phyloP scores from a whole-genome alignment of 75 land plant species.

The Sequoiadendron giganteum region DNA sequence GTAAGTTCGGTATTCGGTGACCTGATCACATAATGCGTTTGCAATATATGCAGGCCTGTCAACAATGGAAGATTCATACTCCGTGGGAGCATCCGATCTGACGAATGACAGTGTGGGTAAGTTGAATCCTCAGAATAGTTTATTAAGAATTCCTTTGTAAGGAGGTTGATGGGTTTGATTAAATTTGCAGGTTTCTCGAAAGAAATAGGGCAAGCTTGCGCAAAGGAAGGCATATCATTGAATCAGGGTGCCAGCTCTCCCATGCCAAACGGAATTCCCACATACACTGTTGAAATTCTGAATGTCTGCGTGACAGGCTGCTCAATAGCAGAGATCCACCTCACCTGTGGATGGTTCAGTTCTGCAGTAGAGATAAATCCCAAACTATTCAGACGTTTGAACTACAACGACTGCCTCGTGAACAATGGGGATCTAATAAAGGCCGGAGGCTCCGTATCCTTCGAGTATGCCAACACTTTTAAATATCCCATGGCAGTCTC shows the following conservation, averaged over 20 bases:
- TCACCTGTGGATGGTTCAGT: slow-evolving; percentile 76
- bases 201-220: slow-evolving; percentile 51
- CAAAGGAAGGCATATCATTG: slow-evolving; percentile 51
- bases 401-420: slow-evolving; percentile 65
- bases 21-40: no score
- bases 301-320: slow-evolving; percentile 59
- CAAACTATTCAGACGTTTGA: slow-evolving; percentile 45
- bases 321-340: slow-evolving; percentile 48
- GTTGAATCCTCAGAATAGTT: no score
- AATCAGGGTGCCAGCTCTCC: slow-evolving; percentile 73
- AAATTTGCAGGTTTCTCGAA: background rate
- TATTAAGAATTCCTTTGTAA: no score
- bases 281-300: slow-evolving; percentile 70
- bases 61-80: no score
- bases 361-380: slow-evolving; percentile 63
- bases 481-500: slow-evolving; percentile 57
- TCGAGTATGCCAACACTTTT: slow-evolving; percentile 69
- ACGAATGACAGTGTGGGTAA: no score
- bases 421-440: slow-evolving; percentile 54
- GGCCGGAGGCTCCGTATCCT: slow-evolving; percentile 34
- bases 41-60: no score
- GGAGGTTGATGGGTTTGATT: background rate
- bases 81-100: no score
- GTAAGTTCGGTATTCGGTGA: no score
- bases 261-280: slow-evolving; percentile 52